Base-by-base conservation (phyloP, 108 stramenopile genomes). In the Skeletonema tropicum region DNA sequence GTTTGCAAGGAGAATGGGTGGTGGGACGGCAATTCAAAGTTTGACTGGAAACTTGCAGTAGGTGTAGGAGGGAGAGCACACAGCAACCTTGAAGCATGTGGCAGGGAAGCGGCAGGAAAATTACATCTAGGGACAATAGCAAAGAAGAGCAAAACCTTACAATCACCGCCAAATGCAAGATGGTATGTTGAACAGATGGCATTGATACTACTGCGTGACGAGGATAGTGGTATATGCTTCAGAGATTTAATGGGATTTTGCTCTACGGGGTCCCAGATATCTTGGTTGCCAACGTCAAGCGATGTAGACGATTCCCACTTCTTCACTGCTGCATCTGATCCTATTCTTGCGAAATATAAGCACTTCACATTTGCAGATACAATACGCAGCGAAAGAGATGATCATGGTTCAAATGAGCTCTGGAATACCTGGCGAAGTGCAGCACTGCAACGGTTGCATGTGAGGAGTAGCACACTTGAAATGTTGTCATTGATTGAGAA, bases 11-110 rank as follows among this genome's bases (percentile, higher is more conserved):
- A 73, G 73, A 41, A 70, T 15, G 66, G 70, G 15, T 66, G 67
- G 57, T 80, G 82, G 84, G 61, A 80, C 48, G 83, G 72, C 32
- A 58, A 1, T 10, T 68, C 58, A 38, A 19, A 11, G 5, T 76
- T 87, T 66, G 86, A 70, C 57, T 70, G 70, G 70, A 70, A 70
- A 60, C 58, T 19, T 26, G 59, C 70, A 21, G 38, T 70, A 35
- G n/a, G 31, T 5, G 57, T 36, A 12, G 39, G 58, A 58, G 70
- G 70, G 52, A 55, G 52, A 55, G 52, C 26, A 25, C 70, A 59
- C 6, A 60, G 31, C 15, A 70, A 61, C 9, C 35, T 70, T 19
- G 58, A 70, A 60, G 55, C 70, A 6, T 36, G 52, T 70, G 58
- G 70, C n/a, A 70, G 70, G 26, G 70, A 70, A 39, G 58, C 70